Percentiles rank a stretch among this genome's conserved stretches.
These are phyloP conservation scores for Plectosphaerella plurivora DNA, from an alignment of 2,329 filamentous ascomycete genomes.

Conservation along the genomic window DNA sequence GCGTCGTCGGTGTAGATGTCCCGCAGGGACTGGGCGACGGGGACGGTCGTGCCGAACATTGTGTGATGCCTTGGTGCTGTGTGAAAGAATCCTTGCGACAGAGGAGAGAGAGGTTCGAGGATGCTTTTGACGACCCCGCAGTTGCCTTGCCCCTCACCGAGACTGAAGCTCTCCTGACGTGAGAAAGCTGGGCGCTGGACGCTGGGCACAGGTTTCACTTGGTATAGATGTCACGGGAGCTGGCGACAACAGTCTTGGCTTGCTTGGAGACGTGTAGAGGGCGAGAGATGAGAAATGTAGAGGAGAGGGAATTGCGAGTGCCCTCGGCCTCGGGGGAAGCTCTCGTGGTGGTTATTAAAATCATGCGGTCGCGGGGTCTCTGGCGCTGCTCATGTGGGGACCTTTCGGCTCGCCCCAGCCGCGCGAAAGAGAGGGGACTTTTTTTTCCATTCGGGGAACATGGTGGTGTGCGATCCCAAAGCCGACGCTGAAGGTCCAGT, in stretches of 20 bases:
- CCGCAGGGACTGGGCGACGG: conserved; percentile 67
- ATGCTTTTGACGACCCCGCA: conserved; percentile 13
- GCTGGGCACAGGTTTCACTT: neutral
- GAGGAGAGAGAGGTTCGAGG: neutral
- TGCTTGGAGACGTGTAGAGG: no score
- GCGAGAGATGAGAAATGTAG: no score
- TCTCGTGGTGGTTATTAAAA: no score
- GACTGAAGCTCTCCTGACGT: conserved; percentile 7
- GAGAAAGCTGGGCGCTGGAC: neutral
- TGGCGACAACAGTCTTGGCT: neutral
- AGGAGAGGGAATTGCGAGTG: no score
- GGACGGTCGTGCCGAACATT: conserved; percentile 58
- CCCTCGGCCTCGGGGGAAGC: no score
- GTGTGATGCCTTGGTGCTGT: conserved; percentile 2
- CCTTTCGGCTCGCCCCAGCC: no score
- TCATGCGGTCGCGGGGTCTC: no score
- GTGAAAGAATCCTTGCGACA: conserved; percentile 8
- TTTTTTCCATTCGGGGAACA: no score
- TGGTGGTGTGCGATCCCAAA: no score
- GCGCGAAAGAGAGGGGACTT: no score
- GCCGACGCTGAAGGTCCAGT: no score
- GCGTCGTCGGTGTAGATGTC: conserved; percentile 81
- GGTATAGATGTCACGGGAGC: neutral
- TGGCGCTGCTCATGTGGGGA: no score
- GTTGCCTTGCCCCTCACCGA: conserved; percentile 11